phyloP scores from a whole-genome alignment of 2,329 filamentous ascomycete species.

The Talaromyces sp. region DNA sequence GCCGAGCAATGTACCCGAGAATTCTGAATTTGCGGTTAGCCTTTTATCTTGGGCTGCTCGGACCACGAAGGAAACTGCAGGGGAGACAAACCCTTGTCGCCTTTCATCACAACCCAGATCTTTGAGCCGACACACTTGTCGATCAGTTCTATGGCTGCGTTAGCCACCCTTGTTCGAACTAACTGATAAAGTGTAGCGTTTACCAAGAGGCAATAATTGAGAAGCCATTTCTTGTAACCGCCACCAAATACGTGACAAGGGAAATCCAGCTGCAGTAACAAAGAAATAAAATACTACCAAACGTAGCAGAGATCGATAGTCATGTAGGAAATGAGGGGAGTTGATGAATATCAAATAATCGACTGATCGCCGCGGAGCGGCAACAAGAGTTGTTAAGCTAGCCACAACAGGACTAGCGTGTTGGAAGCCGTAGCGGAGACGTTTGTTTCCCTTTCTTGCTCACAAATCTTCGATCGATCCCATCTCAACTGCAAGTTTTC shows the following conservation, averaged over 20 bases:
- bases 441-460: background rate
- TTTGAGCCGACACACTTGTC: slow-evolving; percentile 97
- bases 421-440: background rate
- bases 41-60: background rate
- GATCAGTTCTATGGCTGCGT: slow-evolving; percentile 68
- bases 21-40: slow-evolving; percentile 56
- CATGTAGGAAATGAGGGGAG: background rate
- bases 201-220: slow-evolving; percentile 68
- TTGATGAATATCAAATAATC: background rate
- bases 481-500: background rate
- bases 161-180: background rate
- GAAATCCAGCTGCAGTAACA: background rate
- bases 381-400: background rate
- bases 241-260: background rate
- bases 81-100: slow-evolving; percentile 73
- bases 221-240: slow-evolving; percentile 55
- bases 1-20: slow-evolving; percentile 86
- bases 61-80: background rate
- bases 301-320: background rate
- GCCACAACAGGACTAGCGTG: slow-evolving; percentile 4
- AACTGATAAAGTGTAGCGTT: slow-evolving; percentile 11
- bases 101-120: slow-evolving; percentile 99
- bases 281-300: background rate
- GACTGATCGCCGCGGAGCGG: background rate
- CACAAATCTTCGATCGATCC: background rate